Base-by-base conservation (phyloP, 1,284 basidiomycete species). In the Puccinia brachypodii region DNA sequence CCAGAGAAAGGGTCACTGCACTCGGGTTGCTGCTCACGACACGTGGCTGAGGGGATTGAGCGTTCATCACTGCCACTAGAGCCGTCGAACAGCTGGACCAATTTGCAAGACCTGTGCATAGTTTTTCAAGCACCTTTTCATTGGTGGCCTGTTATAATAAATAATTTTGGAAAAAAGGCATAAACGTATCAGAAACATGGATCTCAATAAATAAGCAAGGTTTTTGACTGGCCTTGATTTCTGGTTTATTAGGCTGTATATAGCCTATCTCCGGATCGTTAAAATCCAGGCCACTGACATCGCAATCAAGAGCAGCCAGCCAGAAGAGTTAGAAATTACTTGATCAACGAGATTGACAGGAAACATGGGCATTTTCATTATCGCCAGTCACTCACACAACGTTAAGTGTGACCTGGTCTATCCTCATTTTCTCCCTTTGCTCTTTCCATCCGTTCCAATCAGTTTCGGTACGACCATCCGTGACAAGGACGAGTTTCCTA, bases 231-330 rank as follows among this genome's bases (percentile, higher is more conserved):
- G 60, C 77, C 68, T 80, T 80, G 53, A 28, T 60, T 72, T 80
- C 77, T 50, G 77, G 56, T 68, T 80, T 80, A 36, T 72, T 69
- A 25, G 66, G 68, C 25, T 80, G 40, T 19, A 72, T 31, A 38
- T 72, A 80, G 8, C 77, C 77, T 2, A 62, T 1, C 9, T 72
- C 36, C n/a, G 47, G 31, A 33, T 80, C 77, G 38, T 72, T 53
- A 47, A 80, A 80, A 56, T 80, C 77, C 47, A 80, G 13, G 25
- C 77, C 77, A 16, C 77, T 80, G 38, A 19, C 11, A 76, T n/a
- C 38, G 33, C 40, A 42, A 50, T 19, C 22, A 42, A 66, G 25
- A 1, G 22, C 47, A 36, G n/a, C 25, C 7, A 53, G 31, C 44
- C 53, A 8, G 47, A 68, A 22, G 3, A 69, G n/a, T 36, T 42